Percentiles rank a stretch among this genome's conserved stretches.
Conservation (phyloP, 140 eudicot species). For the Artemisia princeps region DNA sequence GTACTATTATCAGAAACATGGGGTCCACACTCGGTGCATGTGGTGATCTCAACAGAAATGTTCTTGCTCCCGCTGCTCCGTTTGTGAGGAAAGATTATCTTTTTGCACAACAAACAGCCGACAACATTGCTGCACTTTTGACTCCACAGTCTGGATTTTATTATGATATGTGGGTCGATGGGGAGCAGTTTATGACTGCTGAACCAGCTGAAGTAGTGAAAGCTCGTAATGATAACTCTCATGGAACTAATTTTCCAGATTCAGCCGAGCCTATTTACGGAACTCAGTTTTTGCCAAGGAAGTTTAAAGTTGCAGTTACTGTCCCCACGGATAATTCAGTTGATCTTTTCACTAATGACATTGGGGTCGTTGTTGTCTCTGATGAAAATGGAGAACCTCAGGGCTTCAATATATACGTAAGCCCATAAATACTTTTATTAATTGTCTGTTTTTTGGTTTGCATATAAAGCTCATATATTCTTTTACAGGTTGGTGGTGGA, state of each 20-base stretch:
- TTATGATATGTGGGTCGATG: slow-evolving; percentile 99
- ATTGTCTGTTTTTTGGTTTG: neutral
- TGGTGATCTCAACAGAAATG: slow-evolving; percentile 96
- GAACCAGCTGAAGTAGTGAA: slow-evolving; percentile 87
- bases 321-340: slow-evolving; percentile 91
- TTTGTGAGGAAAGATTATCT: slow-evolving; percentile 70
- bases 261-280: slow-evolving; percentile 97
- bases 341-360: slow-evolving; percentile 83
- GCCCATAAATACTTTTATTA: neutral
- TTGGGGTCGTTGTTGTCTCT: slow-evolving; percentile 84
- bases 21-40: slow-evolving; percentile 99
- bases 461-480: neutral
- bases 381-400: slow-evolving; percentile 88
- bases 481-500: slow-evolving; percentile 91
- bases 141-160: slow-evolving; percentile 98
- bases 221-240: slow-evolving; percentile 93
- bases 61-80: slow-evolving; percentile 97
- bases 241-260: slow-evolving; percentile 88
- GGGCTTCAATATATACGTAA: slow-evolving; percentile 86
- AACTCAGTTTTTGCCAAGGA: slow-evolving; percentile 94
- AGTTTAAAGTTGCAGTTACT: slow-evolving; percentile 89
- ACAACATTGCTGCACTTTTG: slow-evolving; percentile 78
- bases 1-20: slow-evolving; percentile 73
- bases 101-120: slow-evolving; percentile 87
- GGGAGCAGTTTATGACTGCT: slow-evolving; percentile 76